Conservation (phyloP, 1,284 basidiomycete genomes). For the Ganoderma boninense region DNA sequence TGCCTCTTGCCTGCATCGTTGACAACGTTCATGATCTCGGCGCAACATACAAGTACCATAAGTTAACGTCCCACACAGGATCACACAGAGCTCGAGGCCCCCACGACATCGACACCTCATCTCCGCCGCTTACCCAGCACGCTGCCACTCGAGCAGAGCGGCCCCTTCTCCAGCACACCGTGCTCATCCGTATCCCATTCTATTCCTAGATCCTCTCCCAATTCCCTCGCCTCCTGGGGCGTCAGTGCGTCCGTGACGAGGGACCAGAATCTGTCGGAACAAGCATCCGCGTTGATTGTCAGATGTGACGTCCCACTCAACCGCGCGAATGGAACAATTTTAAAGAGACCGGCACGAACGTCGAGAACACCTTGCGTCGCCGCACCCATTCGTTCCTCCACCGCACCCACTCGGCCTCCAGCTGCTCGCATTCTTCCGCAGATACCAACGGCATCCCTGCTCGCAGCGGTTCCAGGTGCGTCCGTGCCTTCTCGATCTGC, state of each 20-base stretch:
- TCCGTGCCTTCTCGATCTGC: conserved; percentile 58
- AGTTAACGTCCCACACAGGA: too few species aligned
- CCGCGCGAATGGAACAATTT: not conserved
- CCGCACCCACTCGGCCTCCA: conserved; percentile 73
- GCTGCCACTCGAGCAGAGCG: conserved; percentile 49
- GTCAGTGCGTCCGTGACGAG: conserved; percentile 71
- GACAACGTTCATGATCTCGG: conserved; percentile 1
- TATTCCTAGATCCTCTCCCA: conserved; percentile 79
- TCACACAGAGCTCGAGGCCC: not conserved
- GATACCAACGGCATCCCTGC: conserved; percentile 72
- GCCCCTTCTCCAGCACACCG: conserved; percentile 57
- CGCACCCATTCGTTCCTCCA: conserved; percentile 80
- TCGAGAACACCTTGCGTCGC: conserved; percentile 72
- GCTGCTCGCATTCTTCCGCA: conserved; percentile 64
- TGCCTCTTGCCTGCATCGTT: not conserved
- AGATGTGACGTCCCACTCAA: not conserved
- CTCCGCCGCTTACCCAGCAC: conserved; percentile 25
- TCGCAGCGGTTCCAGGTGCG: conserved; percentile 70
- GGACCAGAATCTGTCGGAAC: conserved; percentile 70
- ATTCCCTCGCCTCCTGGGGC: conserved; percentile 65
- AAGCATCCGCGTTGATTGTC: not conserved
- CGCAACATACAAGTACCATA: too few species aligned
- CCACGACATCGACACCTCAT: conserved; percentile 2
- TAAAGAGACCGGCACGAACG: conserved; percentile 47
- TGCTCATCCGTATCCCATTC: conserved; percentile 79